These are phyloP conservation scores for Alternaria tenuissima DNA, from an alignment of 2,329 filamentous ascomycete genomes.

Conservation along the genomic window DNA sequence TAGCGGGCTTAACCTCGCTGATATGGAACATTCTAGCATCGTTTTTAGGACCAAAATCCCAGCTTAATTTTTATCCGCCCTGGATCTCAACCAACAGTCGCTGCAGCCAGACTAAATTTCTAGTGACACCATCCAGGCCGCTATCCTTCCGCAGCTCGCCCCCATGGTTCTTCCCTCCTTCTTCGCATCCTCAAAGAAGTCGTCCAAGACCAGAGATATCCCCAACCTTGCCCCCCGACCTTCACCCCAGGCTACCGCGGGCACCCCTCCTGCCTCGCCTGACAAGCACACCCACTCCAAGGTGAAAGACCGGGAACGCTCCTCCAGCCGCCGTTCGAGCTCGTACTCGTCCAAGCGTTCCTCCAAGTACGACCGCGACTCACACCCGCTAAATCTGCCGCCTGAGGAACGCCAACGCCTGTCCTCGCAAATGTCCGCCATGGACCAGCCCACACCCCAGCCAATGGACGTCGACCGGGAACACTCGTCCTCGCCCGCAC, in stretches of 20 bases:
- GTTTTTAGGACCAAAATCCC: slow-evolving; percentile 28
- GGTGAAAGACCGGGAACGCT: slow-evolving; percentile 43
- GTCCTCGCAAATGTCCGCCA: slow-evolving; percentile 70
- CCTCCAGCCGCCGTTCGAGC: slow-evolving; percentile 37
- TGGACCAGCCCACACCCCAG: slow-evolving; percentile 61
- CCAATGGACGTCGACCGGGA: slow-evolving; percentile 83
- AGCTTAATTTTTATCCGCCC: slow-evolving; percentile 37
- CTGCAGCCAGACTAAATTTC: slow-evolving; percentile 39
- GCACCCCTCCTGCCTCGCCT: slow-evolving; percentile 49
- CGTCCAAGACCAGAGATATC: slow-evolving; percentile 34
- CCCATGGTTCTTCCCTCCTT: slow-evolving; percentile 51
- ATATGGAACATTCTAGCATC: slow-evolving; percentile 48
- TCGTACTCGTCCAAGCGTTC: slow-evolving; percentile 49
- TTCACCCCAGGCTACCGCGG: slow-evolving; percentile 29
- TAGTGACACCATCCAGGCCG: slow-evolving; percentile 39
- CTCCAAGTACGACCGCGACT: slow-evolving; percentile 67
- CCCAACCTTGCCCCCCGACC: slow-evolving; percentile 35
- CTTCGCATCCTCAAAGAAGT: slow-evolving; percentile 50
- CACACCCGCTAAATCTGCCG: slow-evolving; percentile 87
- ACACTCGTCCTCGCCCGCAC: slow-evolving; percentile 63
- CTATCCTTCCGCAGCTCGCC: slow-evolving; percentile 31
- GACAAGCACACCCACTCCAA: slow-evolving; percentile 48
- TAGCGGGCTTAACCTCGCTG: slow-evolving; percentile 28
- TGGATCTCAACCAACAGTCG: slow-evolving; percentile 40
- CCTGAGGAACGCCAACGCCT: slow-evolving; percentile 85